Conservation (phyloP, 495 filamentous ascomycete species). For the Penicillium bialowiezense region DNA sequence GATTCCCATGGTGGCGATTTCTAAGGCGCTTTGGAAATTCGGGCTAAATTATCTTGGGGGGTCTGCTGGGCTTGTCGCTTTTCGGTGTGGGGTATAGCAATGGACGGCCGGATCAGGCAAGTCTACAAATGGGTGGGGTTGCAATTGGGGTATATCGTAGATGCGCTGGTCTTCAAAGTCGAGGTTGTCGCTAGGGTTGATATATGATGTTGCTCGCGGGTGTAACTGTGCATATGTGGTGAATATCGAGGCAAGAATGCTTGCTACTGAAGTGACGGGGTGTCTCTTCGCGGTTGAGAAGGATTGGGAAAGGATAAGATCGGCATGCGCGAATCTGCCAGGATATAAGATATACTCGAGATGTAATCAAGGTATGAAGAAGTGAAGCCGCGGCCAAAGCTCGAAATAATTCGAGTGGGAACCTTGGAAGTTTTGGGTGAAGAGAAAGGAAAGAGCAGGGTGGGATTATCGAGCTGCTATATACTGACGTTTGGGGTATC, state of each 20-base stretch:
- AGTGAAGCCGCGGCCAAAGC: background rate
- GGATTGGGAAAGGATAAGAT: background rate
- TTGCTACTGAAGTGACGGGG: conserved; percentile 17
- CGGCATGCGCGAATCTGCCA: too few species aligned
- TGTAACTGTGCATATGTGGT: conserved; percentile 3
- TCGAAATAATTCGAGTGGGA: too few species aligned
- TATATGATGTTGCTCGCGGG: background rate
- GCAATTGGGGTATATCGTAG: conserved; percentile 2
- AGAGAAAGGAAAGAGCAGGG: conserved; percentile 1
- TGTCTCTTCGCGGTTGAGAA: conserved; percentile 5
- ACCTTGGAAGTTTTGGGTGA: too few species aligned
- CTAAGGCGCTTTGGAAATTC: conserved; percentile 26
- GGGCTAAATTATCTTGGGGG: too few species aligned
- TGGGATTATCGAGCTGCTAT: conserved; percentile 15
- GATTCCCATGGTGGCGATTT: conserved; percentile 26
- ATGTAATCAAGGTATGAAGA: conserved; percentile 4
- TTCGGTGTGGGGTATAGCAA: background rate
- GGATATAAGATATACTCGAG: too few species aligned
- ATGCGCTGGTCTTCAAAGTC: background rate
- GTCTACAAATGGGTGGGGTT: conserved; percentile 14
- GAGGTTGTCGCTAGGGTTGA: conserved; percentile 14
- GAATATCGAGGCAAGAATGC: conserved; percentile 1
- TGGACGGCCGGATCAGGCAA: background rate
- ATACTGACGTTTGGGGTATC: conserved; percentile 10
- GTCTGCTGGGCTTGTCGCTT: background rate